Percentiles rank a stretch among this genome's conserved stretches.
phyloP scores from a whole-genome alignment of 2,329 filamentous ascomycete genomes.

The Bipolaris sorokiniana region DNA sequence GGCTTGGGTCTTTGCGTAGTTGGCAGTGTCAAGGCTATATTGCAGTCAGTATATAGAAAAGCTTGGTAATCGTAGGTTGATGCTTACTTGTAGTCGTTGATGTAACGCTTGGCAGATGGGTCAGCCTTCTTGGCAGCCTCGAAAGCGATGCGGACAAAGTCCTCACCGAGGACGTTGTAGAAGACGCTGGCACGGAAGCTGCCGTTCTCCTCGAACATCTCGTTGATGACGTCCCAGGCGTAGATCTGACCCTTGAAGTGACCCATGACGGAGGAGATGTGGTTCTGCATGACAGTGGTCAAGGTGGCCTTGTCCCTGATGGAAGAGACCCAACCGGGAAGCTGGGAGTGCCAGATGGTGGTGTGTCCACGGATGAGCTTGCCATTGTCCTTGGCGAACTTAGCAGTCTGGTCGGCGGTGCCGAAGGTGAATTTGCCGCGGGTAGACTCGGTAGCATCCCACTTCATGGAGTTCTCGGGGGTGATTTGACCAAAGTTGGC shows the following conservation, averaged over 20 bases:
- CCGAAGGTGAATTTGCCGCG: slow-evolving; percentile 56
- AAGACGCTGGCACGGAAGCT: slow-evolving; percentile 67
- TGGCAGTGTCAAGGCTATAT: slow-evolving; percentile 61
- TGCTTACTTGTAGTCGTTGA: slow-evolving; percentile 67
- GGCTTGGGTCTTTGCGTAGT: slow-evolving; percentile 63
- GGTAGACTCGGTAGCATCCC: slow-evolving; percentile 62
- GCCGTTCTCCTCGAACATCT: slow-evolving; percentile 69
- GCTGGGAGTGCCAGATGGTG: slow-evolving; percentile 66
- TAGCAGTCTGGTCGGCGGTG: slow-evolving; percentile 63
- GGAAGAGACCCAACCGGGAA: slow-evolving; percentile 63
- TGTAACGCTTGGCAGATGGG: slow-evolving; percentile 72
- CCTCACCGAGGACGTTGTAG: slow-evolving; percentile 71
- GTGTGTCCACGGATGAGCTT: slow-evolving; percentile 70
- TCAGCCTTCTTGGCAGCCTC: slow-evolving; percentile 70
- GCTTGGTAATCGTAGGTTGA: no score
- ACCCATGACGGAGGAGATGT: slow-evolving; percentile 64
- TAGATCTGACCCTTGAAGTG: slow-evolving; percentile 70
- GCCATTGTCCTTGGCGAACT: slow-evolving; percentile 63
- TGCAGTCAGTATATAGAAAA: no score
- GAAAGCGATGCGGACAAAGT: slow-evolving; percentile 75
- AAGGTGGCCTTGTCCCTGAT: slow-evolving; percentile 62
- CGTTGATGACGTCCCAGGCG: slow-evolving; percentile 69
- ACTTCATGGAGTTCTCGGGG: slow-evolving; percentile 73
- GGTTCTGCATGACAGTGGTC: slow-evolving; percentile 64
- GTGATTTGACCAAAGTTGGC: slow-evolving; percentile 70